Conservation (phyloP, 495 filamentous ascomycete species). For the Aspergillus panamensis region DNA sequence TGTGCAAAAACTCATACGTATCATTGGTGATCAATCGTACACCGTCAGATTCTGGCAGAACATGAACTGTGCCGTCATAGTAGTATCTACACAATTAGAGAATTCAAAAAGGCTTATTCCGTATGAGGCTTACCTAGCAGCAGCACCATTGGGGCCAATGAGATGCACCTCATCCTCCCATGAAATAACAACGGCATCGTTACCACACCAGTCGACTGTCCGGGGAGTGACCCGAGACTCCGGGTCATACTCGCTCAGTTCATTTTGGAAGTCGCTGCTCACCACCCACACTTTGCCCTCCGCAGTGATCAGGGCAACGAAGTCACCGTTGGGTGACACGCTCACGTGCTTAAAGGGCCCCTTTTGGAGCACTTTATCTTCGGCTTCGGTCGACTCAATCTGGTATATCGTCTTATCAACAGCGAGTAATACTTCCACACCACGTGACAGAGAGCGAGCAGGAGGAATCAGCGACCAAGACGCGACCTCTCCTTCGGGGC, state of each 20-base stretch:
- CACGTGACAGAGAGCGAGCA: constrained; percentile 84
- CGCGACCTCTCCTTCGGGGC: constrained; percentile 73
- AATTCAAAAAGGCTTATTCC: background rate
- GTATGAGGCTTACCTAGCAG: constrained; percentile 52
- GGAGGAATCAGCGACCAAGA: constrained; percentile 91
- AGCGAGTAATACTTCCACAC: constrained; percentile 88
- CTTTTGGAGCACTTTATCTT: constrained; percentile 84
- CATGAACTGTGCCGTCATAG: constrained; percentile 87
- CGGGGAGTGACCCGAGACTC: constrained; percentile 80
- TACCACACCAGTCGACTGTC: constrained; percentile 92
- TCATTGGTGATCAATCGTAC: constrained; percentile 85
- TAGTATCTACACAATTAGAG: constrained; percentile 57
- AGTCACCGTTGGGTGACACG: constrained; percentile 86
- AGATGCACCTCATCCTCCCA: constrained; percentile 99
- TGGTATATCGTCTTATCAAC: constrained; percentile 81
- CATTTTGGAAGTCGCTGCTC: constrained; percentile 87
- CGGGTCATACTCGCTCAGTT: constrained; percentile 88
- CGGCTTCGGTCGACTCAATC: constrained; percentile 81
- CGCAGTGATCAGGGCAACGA: constrained; percentile 78
- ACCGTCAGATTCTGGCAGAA: constrained; percentile 85
- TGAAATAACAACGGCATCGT: constrained; percentile 87
- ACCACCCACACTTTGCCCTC: constrained; percentile 91
- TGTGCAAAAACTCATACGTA: constrained; percentile 91
- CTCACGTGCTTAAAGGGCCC: constrained; percentile 88
- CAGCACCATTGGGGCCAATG: constrained; percentile 76